Percentiles rank a stretch among this genome's conserved stretches.
Evolutionary conservation across 2,329 filamentous ascomycete species (phyloP).

Genomic region (Corniculantispora saksenae): DNA sequence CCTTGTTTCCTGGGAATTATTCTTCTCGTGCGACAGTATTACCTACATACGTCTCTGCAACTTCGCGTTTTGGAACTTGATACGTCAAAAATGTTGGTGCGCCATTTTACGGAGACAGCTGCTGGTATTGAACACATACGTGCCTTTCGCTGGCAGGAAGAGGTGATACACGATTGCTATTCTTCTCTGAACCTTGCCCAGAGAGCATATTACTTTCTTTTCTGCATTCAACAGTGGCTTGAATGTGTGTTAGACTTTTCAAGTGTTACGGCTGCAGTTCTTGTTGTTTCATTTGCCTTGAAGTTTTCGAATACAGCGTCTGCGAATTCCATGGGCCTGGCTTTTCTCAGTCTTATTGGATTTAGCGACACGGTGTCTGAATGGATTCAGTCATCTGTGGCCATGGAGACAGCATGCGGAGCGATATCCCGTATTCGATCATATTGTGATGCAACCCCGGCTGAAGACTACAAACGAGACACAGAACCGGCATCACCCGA

Average conservation of each 20-base stretch:
- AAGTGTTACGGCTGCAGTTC: background rate
- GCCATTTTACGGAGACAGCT: conserved; percentile 43
- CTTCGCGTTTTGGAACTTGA: conserved; percentile 38
- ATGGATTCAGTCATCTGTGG: background rate
- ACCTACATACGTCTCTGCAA: conserved; percentile 38
- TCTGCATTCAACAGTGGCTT: conserved; percentile 57
- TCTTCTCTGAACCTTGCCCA: conserved; percentile 52
- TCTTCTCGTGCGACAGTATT: conserved; percentile 33
- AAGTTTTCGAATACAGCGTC: background rate
- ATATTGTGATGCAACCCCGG: background rate
- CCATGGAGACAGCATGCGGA: background rate
- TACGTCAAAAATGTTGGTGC: conserved; percentile 35
- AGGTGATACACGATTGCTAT: conserved; percentile 44
- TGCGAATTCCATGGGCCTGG: conserved; percentile 1
- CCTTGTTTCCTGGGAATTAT: conserved; percentile 28
- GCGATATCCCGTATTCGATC: background rate
- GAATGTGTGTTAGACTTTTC: conserved; percentile 47
- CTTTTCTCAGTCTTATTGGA: background rate
- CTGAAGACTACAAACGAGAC: background rate
- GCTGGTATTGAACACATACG: conserved; percentile 49
- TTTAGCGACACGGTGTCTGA: background rate
- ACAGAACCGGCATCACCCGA: background rate
- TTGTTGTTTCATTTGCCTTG: background rate
- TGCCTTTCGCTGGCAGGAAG: conserved; percentile 54
- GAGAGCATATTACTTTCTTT: conserved; percentile 55